Base-by-base conservation (phyloP, 1,284 basidiomycete species). In the Pascua sp. region DNA sequence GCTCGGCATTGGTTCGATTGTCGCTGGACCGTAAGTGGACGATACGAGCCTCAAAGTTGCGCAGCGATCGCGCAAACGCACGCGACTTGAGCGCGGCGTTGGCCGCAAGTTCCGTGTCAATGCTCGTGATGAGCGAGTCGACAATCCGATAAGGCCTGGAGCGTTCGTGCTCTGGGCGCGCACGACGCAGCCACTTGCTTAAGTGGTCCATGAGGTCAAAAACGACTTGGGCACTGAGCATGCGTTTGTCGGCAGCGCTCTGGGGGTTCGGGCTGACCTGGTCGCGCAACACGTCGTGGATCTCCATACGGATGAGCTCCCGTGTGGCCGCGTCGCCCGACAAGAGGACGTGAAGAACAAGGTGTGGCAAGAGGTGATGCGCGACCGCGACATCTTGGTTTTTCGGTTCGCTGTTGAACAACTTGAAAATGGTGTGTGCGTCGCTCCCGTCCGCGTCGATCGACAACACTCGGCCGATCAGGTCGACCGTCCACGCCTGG, bases 141-240 rank as follows among this genome's bases (percentile, higher is more conserved):
- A 95, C 85, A 32, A 32, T 32, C 24, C 18, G 24, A 32, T 32
- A 32, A 32, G 24, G 24, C 24, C 24, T 32, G 24, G 24, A 32
- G 24, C 24, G 24, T 32, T 32, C 24, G 3, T 32, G 24, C 24
- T 32, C 24, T 8, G 46, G 52, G 16, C 89, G 69, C 2, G 77
- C 72, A 53, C 80, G 76, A 38, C 81, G 86, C 49, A 94, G 84
- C 88, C 92, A 98, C 68, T 88, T 89, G 72, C 88, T 94, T 10
- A 98, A 81, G 70, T 98, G 95, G 69, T 99, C 96, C 77, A 99
- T 85, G 42, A 98, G 81, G 75, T 87, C 87, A 72, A 99, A 99
- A 13, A 98, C 85, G 10, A 93, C 92, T 81, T 96, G 93, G 13
- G 96, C 90, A 73, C 89, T 90, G 37, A 93, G 82, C 8, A 89